Conservation (phyloP, 768 basidiomycete species). For the Suillus brevipes region DNA sequence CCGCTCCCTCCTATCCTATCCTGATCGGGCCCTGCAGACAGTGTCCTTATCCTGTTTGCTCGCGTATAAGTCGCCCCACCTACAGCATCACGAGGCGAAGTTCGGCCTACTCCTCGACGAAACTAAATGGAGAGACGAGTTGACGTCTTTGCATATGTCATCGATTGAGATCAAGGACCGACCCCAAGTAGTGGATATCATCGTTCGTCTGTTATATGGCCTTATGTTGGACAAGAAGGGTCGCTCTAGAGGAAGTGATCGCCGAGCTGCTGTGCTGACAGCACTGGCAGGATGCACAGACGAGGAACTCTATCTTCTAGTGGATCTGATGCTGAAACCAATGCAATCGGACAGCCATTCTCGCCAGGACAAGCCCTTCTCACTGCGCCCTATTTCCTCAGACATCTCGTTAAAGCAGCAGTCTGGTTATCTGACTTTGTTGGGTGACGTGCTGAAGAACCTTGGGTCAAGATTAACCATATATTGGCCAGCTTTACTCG, state of each 20-base stretch:
- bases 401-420: conserved; percentile 62
- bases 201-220: conserved; percentile 82
- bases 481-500: conserved; percentile 78
- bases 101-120: conserved; percentile 78
- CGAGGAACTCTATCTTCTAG: conserved; percentile 72
- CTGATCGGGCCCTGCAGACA: conserved; percentile 76
- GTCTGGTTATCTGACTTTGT: conserved; percentile 79
- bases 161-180: conserved; percentile 59
- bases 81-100: conserved; percentile 58
- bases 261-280: conserved; percentile 73
- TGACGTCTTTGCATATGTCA: conserved; percentile 69
- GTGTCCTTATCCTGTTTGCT: conserved; percentile 76
- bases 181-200: conserved; percentile 61
- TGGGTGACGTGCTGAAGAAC: conserved; percentile 82
- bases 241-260: conserved; percentile 60
- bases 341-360: conserved; percentile 41
- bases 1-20: conserved; percentile 75
- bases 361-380: conserved; percentile 30
- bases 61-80: conserved; percentile 71
- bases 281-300: conserved; percentile 69
- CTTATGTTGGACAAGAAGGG: conserved; percentile 82
- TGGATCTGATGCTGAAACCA: conserved; percentile 86
- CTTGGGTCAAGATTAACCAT: conserved; percentile 69
- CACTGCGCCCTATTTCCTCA: conserved; percentile 27
- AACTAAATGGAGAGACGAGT: conserved; percentile 85